Conservation (phyloP, 1,284 basidiomycete species). For the Trametes pubescens region DNA sequence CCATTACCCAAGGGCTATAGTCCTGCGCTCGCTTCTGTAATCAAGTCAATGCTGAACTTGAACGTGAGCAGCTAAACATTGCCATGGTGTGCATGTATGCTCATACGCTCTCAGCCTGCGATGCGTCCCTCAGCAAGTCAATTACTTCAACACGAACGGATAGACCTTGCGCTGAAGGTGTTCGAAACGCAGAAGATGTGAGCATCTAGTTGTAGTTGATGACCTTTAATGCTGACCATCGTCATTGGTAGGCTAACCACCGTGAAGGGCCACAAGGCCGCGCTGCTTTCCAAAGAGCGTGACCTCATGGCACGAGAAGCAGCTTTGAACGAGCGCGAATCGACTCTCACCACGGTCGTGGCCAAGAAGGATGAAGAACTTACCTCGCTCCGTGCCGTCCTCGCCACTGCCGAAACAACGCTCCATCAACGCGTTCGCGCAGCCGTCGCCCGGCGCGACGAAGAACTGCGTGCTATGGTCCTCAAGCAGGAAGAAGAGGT, state of each 20-base stretch:
- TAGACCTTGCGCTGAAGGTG: constrained; percentile 77
- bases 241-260: constrained; percentile 56
- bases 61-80: constrained; percentile 57
- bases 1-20: constrained; percentile 87
- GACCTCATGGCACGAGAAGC: constrained; percentile 70
- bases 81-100: not conserved
- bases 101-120: constrained; percentile 62
- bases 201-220: constrained; percentile 35
- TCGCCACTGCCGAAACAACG: constrained; percentile 49
- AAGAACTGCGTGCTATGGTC: constrained; percentile 72
- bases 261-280: constrained; percentile 68
- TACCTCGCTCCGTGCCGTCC: constrained; percentile 52
- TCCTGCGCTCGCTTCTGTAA: constrained; percentile 71
- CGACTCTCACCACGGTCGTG: constrained; percentile 54
- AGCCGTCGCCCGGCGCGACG: constrained; percentile 69
- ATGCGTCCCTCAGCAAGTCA: constrained; percentile 85
- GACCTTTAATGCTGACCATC: constrained; percentile 6
- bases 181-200: constrained; percentile 84
- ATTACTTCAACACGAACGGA: constrained; percentile 78
- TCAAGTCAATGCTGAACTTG: constrained; percentile 87
- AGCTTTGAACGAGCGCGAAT: constrained; percentile 62
- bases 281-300: constrained; percentile 62
- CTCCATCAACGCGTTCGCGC: constrained; percentile 64
- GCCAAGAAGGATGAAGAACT: constrained; percentile 69
- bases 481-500: constrained; percentile 76